phyloP scores from a whole-genome alignment of 1,284 basidiomycete species.

The Porogramme epimiltina region DNA sequence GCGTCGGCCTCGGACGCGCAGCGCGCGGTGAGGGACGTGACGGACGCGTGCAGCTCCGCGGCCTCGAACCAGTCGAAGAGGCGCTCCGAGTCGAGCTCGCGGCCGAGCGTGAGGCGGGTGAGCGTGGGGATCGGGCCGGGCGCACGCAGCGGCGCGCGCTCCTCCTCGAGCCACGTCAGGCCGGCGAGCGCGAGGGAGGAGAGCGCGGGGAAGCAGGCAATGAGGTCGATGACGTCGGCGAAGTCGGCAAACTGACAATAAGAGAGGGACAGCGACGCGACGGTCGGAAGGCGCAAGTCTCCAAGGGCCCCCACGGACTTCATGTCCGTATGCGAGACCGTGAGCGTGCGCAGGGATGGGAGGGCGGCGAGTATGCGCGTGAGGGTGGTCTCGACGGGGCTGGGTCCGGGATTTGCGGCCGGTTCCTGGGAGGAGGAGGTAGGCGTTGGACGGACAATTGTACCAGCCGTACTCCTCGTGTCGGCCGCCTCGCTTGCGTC shows the following conservation, averaged over 20 bases:
- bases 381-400: slow-evolving; percentile 9
- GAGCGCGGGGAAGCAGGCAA: slow-evolving; percentile 28
- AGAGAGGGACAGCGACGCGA: slow-evolving; percentile 26
- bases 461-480: too few species aligned
- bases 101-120: slow-evolving; percentile 21
- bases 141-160: neutral
- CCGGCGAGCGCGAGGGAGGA: slow-evolving; percentile 23
- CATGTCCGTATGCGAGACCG: slow-evolving; percentile 23
- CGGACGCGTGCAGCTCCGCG: slow-evolving; percentile 17
- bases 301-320: slow-evolving; percentile 15
- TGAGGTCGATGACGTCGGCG: slow-evolving; percentile 28
- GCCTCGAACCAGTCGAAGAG: slow-evolving; percentile 28
- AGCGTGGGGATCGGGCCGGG: slow-evolving; percentile 6
- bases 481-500: neutral
- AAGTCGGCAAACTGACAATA: slow-evolving; percentile 32
- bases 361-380: slow-evolving; percentile 21
- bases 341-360: slow-evolving; percentile 21
- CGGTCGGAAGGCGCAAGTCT: slow-evolving; percentile 16
- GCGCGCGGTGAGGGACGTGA: slow-evolving; percentile 22
- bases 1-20: slow-evolving; percentile 27
- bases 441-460: too few species aligned
- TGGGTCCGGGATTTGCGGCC: neutral
- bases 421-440: neutral
- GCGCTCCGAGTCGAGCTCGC: slow-evolving; percentile 23
- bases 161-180: slow-evolving; percentile 26